Conservation (phyloP, 2,329 filamentous ascomycete genomes). For the Fusarium domesticum region DNA sequence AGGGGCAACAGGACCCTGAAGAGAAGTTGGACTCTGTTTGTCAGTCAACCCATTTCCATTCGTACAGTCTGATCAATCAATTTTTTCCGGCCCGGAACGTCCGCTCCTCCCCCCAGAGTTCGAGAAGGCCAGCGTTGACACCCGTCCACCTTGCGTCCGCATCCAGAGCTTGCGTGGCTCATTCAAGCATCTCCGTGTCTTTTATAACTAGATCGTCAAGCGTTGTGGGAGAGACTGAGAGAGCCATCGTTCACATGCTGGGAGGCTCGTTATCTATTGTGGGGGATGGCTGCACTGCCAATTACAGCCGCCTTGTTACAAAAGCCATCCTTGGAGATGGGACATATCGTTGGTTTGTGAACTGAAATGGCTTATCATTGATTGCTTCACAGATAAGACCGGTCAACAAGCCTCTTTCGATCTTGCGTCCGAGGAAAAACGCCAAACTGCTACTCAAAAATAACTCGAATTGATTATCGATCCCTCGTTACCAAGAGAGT, state of each 20-base stretch:
- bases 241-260: neutral
- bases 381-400: conserved; percentile 10
- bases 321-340: conserved; percentile 1
- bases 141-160: too few species aligned
- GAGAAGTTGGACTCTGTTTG: too few species aligned
- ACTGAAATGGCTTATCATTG: conserved; percentile 17
- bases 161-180: too few species aligned
- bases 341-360: too few species aligned
- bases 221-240: neutral
- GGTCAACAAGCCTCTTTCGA: neutral
- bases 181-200: neutral
- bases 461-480: too few species aligned
- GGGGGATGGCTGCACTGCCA: conserved; percentile 6
- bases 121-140: too few species aligned
- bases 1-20: too few species aligned
- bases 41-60: conserved; percentile 13
- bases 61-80: conserved; percentile 2
- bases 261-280: conserved; percentile 12
- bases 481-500: too few species aligned
- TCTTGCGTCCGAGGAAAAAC: conserved; percentile 19
- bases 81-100: too few species aligned
- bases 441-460: neutral
- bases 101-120: too few species aligned
- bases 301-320: conserved; percentile 11
- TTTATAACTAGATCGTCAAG: neutral